Conservation (phyloP, 202 grass and related monocot genomes). For the Brachypodium distachyon region DNA sequence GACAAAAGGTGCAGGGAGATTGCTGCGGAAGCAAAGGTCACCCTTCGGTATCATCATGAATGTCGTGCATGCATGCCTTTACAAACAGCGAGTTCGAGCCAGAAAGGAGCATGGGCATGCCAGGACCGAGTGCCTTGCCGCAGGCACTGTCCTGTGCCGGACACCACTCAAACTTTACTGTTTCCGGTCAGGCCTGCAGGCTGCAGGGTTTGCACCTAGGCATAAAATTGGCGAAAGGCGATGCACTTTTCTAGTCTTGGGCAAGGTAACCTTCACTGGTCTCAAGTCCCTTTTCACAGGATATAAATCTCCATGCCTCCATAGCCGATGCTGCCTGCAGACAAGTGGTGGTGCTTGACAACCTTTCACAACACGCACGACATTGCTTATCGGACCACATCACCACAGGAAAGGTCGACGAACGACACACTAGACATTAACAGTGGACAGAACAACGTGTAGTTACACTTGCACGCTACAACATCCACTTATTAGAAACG, state of each 20-base stretch:
- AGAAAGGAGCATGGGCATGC: background rate
- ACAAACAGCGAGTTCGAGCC: background rate
- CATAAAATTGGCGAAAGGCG: background rate
- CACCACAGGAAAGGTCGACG: background rate
- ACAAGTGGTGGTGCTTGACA: background rate
- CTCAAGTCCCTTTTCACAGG: background rate
- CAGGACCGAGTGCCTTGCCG: background rate
- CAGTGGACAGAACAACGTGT: background rate
- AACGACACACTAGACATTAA: background rate
- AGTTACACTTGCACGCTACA: conserved; percentile 25
- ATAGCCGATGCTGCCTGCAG: background rate
- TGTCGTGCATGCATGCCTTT: background rate
- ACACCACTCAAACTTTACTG: background rate
- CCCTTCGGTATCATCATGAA: conserved; percentile 1
- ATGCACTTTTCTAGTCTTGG: background rate
- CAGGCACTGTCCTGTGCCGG: background rate
- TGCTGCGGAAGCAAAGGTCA: conserved; percentile 3
- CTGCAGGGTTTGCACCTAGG: background rate
- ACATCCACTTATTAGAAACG: conserved; percentile 28
- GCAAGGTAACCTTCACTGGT: background rate
- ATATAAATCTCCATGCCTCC: background rate
- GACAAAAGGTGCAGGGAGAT: background rate
- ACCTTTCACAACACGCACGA: background rate
- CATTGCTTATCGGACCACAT: background rate
- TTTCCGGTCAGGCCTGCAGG: background rate